phyloP scores from a whole-genome alignment of 1,284 basidiomycete species.

The Leccinum pallidistipes region DNA sequence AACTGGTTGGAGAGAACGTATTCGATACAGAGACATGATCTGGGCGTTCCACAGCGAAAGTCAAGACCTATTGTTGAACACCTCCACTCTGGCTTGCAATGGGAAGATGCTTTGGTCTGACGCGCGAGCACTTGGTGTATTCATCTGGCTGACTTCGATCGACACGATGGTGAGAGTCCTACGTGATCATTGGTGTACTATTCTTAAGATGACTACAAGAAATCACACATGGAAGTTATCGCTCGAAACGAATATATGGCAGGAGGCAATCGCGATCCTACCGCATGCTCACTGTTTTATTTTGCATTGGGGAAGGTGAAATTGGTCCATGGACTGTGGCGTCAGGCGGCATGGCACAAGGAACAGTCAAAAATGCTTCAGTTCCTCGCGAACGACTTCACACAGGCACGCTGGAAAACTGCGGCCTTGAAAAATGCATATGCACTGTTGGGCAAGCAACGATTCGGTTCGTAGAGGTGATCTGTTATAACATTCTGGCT shows the following conservation, averaged over 20 bases:
- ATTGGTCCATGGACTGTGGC: constrained; percentile 93
- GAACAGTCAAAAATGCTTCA: constrained; percentile 91
- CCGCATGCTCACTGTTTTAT: constrained; percentile 88
- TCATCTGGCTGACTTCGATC: constrained; percentile 82
- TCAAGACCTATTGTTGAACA: constrained; percentile 79
- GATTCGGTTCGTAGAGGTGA: constrained; percentile 68
- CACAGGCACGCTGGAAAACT: constrained; percentile 82
- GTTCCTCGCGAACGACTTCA: constrained; percentile 92
- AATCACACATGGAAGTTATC: constrained; percentile 82
- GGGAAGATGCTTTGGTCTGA: constrained; percentile 89
- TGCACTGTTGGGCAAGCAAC: constrained; percentile 86
- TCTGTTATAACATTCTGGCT: constrained; percentile 2
- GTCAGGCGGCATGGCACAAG: constrained; percentile 91
- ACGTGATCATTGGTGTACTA: constrained; percentile 3
- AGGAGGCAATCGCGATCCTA: constrained; percentile 85
- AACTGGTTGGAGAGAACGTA: constrained; percentile 61
- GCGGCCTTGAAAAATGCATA: constrained; percentile 98
- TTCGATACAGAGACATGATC: constrained; percentile 89
- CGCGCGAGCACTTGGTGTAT: constrained; percentile 83
- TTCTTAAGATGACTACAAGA: constrained; percentile 43
- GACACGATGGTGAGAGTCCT: constrained; percentile 68
- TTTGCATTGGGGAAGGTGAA: constrained; percentile 93
- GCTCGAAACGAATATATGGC: constrained; percentile 92
- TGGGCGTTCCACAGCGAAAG: constrained; percentile 96
- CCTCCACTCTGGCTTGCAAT: constrained; percentile 69